Base-by-base conservation (phyloP, 1,139 yeast species). In the Hyphopichia wangnamkhiaoensis region DNA sequence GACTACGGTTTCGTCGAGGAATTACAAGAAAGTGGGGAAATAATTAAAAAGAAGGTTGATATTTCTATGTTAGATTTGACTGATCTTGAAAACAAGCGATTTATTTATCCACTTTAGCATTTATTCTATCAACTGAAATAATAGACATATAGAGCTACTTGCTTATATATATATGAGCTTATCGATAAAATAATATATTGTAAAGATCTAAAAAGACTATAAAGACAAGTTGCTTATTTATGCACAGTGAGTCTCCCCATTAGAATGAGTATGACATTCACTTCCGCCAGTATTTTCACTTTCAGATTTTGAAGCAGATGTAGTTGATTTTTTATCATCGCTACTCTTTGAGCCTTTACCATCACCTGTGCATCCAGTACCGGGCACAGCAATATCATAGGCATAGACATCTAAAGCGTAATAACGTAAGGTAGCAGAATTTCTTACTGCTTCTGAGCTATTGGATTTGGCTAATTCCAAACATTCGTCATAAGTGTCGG, bases 321-420 rank as follows among this genome's bases (percentile, higher is more conserved):
- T 21, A 12, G 27, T 10, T 4, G 33, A 13, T 3, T 17, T 9
- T 37, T 5, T 8, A 8, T 25, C 13, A 18, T 27, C 30, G 4
- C 13, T 12, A 21, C 24, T 21, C 10, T 21, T 21, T 5, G 29
- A 33, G 30, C 13, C 6, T 26, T 14, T 23, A 23, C 30, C 34
- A 14, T 35, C 37, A 18, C 58, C 57, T 12, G 47, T 39, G 34
- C 59, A 54, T 8, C 59, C 58, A 9, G 20, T 38, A 18, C 59
- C 59, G 9, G 59, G 59, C 34, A 52, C 48, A 14, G 56, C 40
- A 25, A 53, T 41, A 37, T 54, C 59, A 37, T 44, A 52, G 20
- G 56, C 59, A 36, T 53, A 54, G 4, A 49, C 57, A 33, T 54
- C 59, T 20, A 54, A 45, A 10, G 58, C 58, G 38, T 48, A 54